Evolutionary conservation across 1,139 yeast species (phyloP), one percentile per base, ranked within the genome.

Genomic region (Blastobotrys apis): DNA sequence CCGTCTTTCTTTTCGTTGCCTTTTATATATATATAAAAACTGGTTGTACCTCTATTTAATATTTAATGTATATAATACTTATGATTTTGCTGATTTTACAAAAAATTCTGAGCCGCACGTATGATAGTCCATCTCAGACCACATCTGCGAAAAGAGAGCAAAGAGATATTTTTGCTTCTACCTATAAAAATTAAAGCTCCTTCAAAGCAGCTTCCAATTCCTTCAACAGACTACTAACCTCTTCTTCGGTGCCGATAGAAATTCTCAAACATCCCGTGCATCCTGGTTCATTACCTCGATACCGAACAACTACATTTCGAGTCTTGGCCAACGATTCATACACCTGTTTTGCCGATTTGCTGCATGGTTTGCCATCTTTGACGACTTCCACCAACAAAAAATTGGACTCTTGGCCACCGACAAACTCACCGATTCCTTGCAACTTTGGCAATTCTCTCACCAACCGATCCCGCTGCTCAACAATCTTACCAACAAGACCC

Each of bases 381-480:
- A 80, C 79, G 13, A 92, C 71, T 62, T 88, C 84, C 15, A 90
- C 63, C 47, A 92, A 71, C 8, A 92, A 57, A 61, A 92, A 92
- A 63, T 92, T 92, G 3, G 97, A 81, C 59, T 87, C 95, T 43
- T 77, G 64, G 1, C 98, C 98, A 33, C 97, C 97, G 43, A 87
- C 75, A 49, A 83, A 77, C 49, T 72, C 72, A 26, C 94, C 95
- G 27, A 92, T 72, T 5, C 83, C 80, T n/a, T 58, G 55, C 33
- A 85, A 60, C 17, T 71, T 62, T 12, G 75, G 73, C 32, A 90
- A 67, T 42, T 72, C 75, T 12, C 69, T 58, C 38, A 82, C 65
- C 30, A 92, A 68, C 21, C 71, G 54, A 0, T 56, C 57, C 53
- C 95, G 75, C 64, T 90, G 83, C 2, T 56, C 58, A 20, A 68